Percentiles rank a stretch among this genome's conserved stretches.
Conservation (phyloP, 202 grass and related monocot species). For the Cymbopogon flexuosus region DNA sequence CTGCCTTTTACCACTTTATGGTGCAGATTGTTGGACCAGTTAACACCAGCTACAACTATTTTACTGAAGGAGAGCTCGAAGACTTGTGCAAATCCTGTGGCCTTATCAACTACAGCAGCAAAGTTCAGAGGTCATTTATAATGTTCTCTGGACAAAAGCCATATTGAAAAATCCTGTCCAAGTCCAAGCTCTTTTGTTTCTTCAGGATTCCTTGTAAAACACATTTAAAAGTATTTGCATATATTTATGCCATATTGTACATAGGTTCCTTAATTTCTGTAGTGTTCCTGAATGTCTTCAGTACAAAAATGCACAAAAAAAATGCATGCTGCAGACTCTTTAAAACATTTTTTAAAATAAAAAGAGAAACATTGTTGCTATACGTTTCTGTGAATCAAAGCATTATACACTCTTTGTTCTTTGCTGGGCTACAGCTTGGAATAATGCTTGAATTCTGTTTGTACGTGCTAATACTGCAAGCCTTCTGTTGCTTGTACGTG, state of each 20-base stretch:
- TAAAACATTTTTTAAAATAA: too few species aligned
- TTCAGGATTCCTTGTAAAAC: not conserved
- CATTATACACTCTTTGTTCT: not conserved
- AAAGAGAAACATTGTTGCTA: not conserved
- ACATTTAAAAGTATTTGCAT: not conserved
- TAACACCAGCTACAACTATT: conserved; percentile 80
- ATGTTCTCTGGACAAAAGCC: conserved; percentile 96
- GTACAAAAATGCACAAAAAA: not conserved
- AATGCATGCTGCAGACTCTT: not conserved
- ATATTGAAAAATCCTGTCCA: not conserved
- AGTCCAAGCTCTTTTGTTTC: not conserved
- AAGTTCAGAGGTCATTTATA: conserved; percentile 76
- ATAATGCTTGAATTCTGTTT: not conserved
- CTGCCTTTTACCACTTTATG: not conserved
- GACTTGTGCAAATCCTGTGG: conserved; percentile 88
- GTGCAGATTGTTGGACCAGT: conserved; percentile 64
- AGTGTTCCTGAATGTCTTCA: not conserved
- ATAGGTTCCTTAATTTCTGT: not conserved
- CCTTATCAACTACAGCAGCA: conserved; percentile 74
- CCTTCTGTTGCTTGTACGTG: not conserved
- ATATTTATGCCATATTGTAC: not conserved
- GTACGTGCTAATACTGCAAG: not conserved
- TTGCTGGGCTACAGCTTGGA: not conserved
- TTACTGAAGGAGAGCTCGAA: conserved; percentile 77
- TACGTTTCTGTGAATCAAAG: not conserved